Evolutionary conservation across 441 rosid species (phyloP).

Genomic region (Brassica hybrid): DNA sequence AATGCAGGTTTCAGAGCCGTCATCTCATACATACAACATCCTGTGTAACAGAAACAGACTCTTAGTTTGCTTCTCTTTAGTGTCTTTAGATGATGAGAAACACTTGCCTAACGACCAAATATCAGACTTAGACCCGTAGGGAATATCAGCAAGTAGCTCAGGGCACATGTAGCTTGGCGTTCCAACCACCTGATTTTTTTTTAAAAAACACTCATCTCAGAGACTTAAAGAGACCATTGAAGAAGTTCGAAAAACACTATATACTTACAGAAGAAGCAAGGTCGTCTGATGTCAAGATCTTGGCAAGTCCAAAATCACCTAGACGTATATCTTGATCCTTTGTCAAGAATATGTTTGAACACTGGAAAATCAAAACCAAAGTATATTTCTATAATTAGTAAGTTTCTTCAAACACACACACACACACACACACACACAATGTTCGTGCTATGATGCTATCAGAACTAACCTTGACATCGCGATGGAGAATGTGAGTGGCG

Average conservation of each 20-base stretch:
- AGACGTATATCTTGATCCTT: slow-evolving; percentile 86
- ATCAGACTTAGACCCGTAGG: slow-evolving; percentile 94
- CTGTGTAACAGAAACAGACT: slow-evolving; percentile 57
- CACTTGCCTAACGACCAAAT: slow-evolving; percentile 90
- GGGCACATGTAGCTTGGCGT: slow-evolving; percentile 99
- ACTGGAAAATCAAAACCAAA: slow-evolving; percentile 50
- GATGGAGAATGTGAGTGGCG: slow-evolving; percentile 93
- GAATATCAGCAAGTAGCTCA: slow-evolving; percentile 98
- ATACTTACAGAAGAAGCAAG: slow-evolving; percentile 87
- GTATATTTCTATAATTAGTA: slow-evolving; percentile 40
- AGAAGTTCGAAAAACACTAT: not conserved
- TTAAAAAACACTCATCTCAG: slow-evolving; percentile 6
- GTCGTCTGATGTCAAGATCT: slow-evolving; percentile 90
- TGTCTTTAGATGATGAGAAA: slow-evolving; percentile 2
- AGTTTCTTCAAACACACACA: not conserved
- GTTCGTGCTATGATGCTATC: no score
- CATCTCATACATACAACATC: slow-evolving; percentile 98
- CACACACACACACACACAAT: not conserved
- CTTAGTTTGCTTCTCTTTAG: not conserved
- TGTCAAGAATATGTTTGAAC: slow-evolving; percentile 93
- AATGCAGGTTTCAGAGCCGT: slow-evolving; percentile 87
- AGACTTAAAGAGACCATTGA: slow-evolving; percentile 4
- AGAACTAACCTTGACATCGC: slow-evolving; percentile 99
- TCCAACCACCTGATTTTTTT: slow-evolving; percentile 96
- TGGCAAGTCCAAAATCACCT: slow-evolving; percentile 98